Evolutionary conservation across 768 basidiomycete species (phyloP).

Genomic region (Hemileccinum rubropunctum): DNA sequence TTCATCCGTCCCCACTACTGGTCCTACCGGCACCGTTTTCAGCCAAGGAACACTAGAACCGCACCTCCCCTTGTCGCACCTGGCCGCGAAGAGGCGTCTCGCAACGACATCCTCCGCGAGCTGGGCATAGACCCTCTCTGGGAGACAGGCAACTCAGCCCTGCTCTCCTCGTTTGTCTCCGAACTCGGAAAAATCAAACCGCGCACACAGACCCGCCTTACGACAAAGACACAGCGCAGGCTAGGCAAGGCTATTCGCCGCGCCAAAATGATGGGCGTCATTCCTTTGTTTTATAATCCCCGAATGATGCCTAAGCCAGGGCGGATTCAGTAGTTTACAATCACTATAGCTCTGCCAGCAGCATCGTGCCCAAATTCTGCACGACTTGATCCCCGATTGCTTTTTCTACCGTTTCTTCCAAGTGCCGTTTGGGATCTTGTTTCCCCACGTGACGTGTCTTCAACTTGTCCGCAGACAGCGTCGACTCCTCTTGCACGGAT

Average conservation of each 20-base stretch:
- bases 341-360: conserved; percentile 81
- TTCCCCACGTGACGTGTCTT: conserved; percentile 98
- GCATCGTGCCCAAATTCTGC: conserved; percentile 92
- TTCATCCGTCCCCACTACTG: conserved; percentile 48
- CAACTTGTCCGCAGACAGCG: conserved; percentile 88
- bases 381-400: conserved; percentile 98
- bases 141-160: conserved; percentile 56
- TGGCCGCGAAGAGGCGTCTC: conserved; percentile 47
- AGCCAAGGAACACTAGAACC: conserved; percentile 13
- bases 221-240: conserved; percentile 73
- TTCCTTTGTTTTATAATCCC: conserved; percentile 48
- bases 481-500: conserved; percentile 96
- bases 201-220: conserved; percentile 69
- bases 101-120: conserved; percentile 67
- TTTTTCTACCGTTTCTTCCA: conserved; percentile 96
- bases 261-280: conserved; percentile 88
- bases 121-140: conserved; percentile 71
- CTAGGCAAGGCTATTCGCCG: conserved; percentile 84
- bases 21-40: conserved; percentile 37
- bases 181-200: conserved; percentile 79
- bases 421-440: conserved; percentile 96
- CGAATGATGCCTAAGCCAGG: conserved; percentile 23
- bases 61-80: conserved; percentile 54
- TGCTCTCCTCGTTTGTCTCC: conserved; percentile 59
- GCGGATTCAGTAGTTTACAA: conserved; percentile 1